Percentiles rank a stretch among this genome's conserved stretches.
Evolutionary conservation across 257 asterid species (phyloP).

Genomic region (Salvia miltiorrhiza): DNA sequence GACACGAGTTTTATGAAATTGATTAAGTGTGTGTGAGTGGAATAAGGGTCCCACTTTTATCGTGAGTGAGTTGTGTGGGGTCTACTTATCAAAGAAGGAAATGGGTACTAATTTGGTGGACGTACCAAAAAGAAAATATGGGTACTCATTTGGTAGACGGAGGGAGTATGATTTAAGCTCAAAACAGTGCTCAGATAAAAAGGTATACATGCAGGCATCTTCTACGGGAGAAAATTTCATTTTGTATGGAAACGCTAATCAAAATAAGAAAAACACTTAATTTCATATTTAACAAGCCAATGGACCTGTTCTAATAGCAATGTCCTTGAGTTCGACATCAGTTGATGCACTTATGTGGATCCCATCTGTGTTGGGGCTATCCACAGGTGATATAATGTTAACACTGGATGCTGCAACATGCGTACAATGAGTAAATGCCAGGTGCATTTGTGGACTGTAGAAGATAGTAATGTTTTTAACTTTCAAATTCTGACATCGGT

Average conservation of each 20-base stretch:
- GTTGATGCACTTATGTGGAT: constrained; percentile 71
- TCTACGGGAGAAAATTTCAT: too few relatives aligned
- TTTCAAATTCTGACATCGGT: constrained; percentile 58
- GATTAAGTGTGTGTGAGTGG: too few relatives aligned
- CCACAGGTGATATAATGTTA: constrained; percentile 48
- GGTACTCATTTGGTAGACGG: too few relatives aligned
- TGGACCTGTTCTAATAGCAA: constrained; percentile 61
- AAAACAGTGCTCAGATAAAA: too few relatives aligned
- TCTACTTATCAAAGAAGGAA: too few relatives aligned
- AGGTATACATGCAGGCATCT: too few relatives aligned
- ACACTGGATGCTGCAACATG: constrained; percentile 44
- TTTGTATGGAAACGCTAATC: neutral
- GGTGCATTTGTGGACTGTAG: constrained; percentile 68
- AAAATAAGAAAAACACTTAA: neutral
- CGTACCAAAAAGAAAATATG: too few relatives aligned
- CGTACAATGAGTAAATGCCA: constrained; percentile 48
- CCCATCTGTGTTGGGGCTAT: constrained; percentile 87
- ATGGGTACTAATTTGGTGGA: too few relatives aligned
- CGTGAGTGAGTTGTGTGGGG: too few relatives aligned
- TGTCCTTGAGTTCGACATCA: constrained; percentile 39
- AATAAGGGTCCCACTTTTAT: too few relatives aligned
- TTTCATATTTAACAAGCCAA: neutral
- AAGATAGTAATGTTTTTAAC: constrained; percentile 42
- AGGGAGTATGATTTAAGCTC: too few relatives aligned
- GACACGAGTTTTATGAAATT: too few relatives aligned